Conservation (phyloP, 2,329 filamentous ascomycete species). For the Fusarium sulawesiense region DNA sequence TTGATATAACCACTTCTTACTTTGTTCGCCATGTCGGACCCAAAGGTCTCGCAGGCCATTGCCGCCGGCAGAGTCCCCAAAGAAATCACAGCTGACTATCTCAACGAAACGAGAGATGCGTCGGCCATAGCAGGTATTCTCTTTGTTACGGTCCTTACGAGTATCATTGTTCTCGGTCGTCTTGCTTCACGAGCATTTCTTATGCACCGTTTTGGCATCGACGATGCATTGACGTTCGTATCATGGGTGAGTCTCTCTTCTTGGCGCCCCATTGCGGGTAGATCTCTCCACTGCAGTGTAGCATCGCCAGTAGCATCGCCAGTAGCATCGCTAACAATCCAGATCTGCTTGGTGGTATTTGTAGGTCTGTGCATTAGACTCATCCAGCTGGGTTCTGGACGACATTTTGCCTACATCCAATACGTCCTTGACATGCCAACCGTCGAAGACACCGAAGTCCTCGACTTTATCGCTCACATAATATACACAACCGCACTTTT, state of each 20-base stretch:
- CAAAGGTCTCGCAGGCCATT: conserved; percentile 48
- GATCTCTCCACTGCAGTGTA: conserved; percentile 16
- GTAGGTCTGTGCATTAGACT: conserved; percentile 57
- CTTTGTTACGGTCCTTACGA: conserved; percentile 51
- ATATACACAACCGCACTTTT: conserved; percentile 63
- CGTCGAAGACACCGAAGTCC: conserved; percentile 57
- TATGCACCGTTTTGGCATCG: conserved; percentile 53
- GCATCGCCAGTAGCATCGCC: background rate
- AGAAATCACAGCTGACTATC: conserved; percentile 49
- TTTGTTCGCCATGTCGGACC: conserved; percentile 42
- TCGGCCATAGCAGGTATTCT: conserved; percentile 55
- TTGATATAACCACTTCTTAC: background rate
- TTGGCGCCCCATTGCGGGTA: background rate
- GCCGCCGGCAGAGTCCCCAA: conserved; percentile 52
- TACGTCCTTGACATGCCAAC: conserved; percentile 58
- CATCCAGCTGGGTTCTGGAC: conserved; percentile 61
- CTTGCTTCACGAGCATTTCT: conserved; percentile 52
- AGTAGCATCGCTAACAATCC: conserved; percentile 15
- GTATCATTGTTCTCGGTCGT: conserved; percentile 50
- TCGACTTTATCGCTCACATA: conserved; percentile 63
- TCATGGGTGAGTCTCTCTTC: conserved; percentile 49
- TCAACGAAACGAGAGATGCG: conserved; percentile 53
- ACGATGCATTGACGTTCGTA: conserved; percentile 53
- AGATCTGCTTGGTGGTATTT: conserved; percentile 56
- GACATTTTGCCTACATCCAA: conserved; percentile 59